Conservation (phyloP, 2,329 filamentous ascomycete species). For the Colletotrichum limetticola region DNA sequence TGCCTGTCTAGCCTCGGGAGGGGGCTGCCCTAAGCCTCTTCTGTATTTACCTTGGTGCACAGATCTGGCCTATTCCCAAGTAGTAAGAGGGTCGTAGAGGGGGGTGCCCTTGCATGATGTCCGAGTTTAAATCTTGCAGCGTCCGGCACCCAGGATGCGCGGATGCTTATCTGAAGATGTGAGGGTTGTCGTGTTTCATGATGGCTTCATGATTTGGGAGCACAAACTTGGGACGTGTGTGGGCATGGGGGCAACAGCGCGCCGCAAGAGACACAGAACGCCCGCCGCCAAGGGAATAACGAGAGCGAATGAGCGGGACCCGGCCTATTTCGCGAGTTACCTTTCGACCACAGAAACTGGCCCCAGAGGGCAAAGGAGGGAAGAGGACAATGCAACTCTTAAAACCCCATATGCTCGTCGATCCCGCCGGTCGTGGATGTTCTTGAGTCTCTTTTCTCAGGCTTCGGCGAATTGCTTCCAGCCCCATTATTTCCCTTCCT, state of each 20-base stretch:
- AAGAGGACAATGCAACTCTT: conserved; percentile 21
- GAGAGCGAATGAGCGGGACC: conserved; percentile 4
- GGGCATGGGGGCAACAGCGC: background rate
- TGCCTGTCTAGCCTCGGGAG: background rate
- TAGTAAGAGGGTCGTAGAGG: background rate
- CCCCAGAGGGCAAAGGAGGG: background rate
- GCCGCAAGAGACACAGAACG: background rate
- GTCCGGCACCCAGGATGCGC: conserved; percentile 25
- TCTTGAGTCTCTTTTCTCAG: background rate
- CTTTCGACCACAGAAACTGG: no score
- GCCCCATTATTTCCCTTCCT: conserved; percentile 19
- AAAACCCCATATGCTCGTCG: conserved; percentile 24
- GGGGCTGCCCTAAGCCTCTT: background rate
- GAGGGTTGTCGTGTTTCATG: conserved; percentile 35
- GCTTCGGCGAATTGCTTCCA: conserved; percentile 15
- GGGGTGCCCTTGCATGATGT: conserved; percentile 12
- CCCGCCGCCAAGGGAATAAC: conserved; percentile 12
- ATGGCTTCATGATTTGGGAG: conserved; percentile 36
- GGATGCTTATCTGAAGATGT: conserved; percentile 31
- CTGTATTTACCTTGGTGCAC: background rate
- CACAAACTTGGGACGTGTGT: conserved; percentile 9
- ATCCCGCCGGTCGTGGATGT: background rate
- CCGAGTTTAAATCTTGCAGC: conserved; percentile 27
- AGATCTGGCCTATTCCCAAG: conserved; percentile 1
- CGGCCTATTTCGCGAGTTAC: background rate